These are phyloP conservation scores for Cudoniella acicularis DNA, from an alignment of 495 filamentous ascomycete species.

Conservation along the genomic window DNA sequence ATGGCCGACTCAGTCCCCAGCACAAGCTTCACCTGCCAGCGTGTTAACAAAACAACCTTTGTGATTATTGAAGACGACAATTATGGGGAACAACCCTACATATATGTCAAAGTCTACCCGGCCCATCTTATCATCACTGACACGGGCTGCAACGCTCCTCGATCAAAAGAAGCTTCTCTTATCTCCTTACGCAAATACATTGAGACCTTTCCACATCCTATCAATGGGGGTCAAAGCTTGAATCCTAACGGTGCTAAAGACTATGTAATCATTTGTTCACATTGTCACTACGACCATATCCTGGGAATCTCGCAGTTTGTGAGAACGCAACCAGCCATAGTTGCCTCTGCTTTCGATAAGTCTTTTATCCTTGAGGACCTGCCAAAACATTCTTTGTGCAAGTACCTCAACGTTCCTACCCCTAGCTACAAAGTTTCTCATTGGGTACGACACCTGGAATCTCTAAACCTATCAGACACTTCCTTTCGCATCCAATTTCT, in stretches of 20 bases:
- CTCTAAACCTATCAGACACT: constrained; percentile 10
- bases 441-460: constrained; percentile 32
- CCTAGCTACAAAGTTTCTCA: constrained; percentile 33
- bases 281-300: constrained; percentile 42
- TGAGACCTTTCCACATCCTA: constrained; percentile 30
- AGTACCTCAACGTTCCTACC: constrained; percentile 24
- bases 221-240: constrained; percentile 28
- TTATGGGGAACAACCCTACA: constrained; percentile 36
- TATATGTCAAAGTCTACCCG: constrained; percentile 36
- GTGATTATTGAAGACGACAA: constrained; percentile 34
- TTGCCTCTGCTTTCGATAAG: constrained; percentile 31
- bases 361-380: constrained; percentile 33
- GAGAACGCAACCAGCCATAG: constrained; percentile 24
- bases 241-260: constrained; percentile 27
- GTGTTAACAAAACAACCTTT: constrained; percentile 34
- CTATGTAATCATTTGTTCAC: constrained; percentile 37
- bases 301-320: constrained; percentile 33
- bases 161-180: constrained; percentile 7
- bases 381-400: constrained; percentile 30
- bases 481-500: constrained; percentile 31
- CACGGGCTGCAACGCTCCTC: constrained; percentile 33
- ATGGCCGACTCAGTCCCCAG: constrained; percentile 1
- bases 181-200: constrained; percentile 31
- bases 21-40: constrained; percentile 29
- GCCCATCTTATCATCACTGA: constrained; percentile 31